A percentile compares a stretch with the other conserved stretches of the same genome.
Evolutionary conservation across 441 rosid species (phyloP).

Genomic region (Rhodomyrtus psidioides): DNA sequence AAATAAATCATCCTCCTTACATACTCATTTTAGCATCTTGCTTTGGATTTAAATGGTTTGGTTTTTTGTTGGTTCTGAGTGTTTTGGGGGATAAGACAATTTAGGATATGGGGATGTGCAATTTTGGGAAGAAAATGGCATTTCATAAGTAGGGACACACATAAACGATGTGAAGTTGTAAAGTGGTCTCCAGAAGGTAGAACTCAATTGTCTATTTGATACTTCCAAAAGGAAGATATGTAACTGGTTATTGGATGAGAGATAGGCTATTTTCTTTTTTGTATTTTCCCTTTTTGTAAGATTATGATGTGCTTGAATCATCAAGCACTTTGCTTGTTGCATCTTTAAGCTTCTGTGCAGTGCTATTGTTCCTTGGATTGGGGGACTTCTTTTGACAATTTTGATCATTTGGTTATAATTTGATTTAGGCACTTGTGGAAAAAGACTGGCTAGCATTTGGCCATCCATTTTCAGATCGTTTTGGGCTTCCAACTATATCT

Average conservation of each 20-base stretch:
- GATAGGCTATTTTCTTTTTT: background rate
- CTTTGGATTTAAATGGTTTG: background rate
- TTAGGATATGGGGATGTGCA: background rate
- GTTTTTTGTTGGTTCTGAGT: background rate
- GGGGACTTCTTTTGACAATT: background rate
- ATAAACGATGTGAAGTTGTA: background rate
- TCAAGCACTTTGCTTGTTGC: background rate
- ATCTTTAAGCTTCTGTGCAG: background rate
- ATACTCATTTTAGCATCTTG: background rate
- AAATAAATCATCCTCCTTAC: background rate
- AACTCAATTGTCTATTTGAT: background rate
- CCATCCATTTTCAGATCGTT: constrained; percentile 94
- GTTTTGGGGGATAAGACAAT: background rate
- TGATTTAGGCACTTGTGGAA: constrained; percentile 78
- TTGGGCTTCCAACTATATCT: constrained; percentile 75
- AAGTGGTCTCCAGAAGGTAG: background rate
- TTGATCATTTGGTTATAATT: background rate
- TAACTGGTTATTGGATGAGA: background rate
- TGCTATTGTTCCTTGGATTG: background rate
- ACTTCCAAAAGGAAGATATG: background rate
- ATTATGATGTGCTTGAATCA: background rate
- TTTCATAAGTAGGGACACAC: background rate
- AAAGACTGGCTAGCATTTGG: constrained; percentile 99
- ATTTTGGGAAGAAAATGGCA: background rate
- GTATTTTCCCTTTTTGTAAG: background rate